These are phyloP conservation scores for Brassica nigra DNA, from an alignment of 345 rosid genomes.

Conservation along the genomic window DNA sequence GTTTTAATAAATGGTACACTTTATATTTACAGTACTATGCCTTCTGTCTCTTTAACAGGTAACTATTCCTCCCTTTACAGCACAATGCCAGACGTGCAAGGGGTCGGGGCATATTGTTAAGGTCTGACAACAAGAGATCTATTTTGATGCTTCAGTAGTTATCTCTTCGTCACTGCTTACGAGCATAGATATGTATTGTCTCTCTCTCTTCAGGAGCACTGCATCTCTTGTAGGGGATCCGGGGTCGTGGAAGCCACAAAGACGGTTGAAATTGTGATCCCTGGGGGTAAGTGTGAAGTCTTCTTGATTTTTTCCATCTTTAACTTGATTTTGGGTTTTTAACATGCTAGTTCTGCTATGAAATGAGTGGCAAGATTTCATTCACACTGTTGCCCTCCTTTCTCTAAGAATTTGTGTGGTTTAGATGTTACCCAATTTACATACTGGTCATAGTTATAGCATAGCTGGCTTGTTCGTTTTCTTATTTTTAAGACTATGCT, in stretches of 20 bases:
- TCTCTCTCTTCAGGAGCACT: conserved; percentile 56
- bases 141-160: conserved; percentile 28
- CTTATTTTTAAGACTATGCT: neutral
- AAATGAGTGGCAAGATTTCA: conserved; percentile 16
- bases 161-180: conserved; percentile 12
- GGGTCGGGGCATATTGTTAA: conserved; percentile 69
- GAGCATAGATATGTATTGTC: conserved; percentile 1
- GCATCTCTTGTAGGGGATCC: conserved; percentile 73
- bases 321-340: conserved; percentile 7
- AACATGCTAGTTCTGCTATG: conserved; percentile 27
- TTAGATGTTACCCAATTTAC: neutral
- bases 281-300: conserved; percentile 64
- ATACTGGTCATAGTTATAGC: neutral
- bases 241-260: conserved; percentile 78
- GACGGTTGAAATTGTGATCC: conserved; percentile 72
- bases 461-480: conserved; percentile 1
- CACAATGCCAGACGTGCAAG: conserved; percentile 74
- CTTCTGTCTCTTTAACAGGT: conserved; percentile 52
- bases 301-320: conserved; percentile 13
- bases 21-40: conserved; percentile 24
- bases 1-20: neutral
- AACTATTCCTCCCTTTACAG: conserved; percentile 88
- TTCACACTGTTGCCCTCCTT: neutral
- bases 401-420: conserved; percentile 12
- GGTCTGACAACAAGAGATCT: conserved; percentile 50